Conservation (phyloP, 129 eudicot genomes). For the Lactuca saligna region DNA sequence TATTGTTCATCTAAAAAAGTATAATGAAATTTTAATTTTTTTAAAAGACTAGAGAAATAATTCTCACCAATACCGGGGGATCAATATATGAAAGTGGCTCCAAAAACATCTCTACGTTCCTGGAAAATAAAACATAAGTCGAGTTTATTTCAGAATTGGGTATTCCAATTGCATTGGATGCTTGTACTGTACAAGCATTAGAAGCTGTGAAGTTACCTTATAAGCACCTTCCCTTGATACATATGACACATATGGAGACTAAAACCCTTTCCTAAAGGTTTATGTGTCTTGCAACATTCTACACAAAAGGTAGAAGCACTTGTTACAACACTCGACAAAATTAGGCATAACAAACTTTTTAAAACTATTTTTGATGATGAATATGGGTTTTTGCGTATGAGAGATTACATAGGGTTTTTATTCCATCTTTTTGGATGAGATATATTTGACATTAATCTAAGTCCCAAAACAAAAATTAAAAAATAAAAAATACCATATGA, state of each 20-base stretch:
- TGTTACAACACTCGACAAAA: background rate
- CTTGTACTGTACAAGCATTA: background rate
- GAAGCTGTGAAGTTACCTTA: slow-evolving; percentile 41
- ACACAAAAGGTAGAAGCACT: slow-evolving; percentile 16
- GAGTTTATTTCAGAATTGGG: background rate
- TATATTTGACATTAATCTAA: no score
- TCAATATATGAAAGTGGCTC: slow-evolving; percentile 63
- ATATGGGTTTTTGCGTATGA: background rate
- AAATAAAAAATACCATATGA: no score
- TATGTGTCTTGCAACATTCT: slow-evolving; percentile 59
- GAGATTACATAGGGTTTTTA: no score
- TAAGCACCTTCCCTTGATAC: slow-evolving; percentile 71
- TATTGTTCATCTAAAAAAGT: background rate
- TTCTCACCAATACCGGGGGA: slow-evolving; percentile 59
- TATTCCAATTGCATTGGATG: background rate
- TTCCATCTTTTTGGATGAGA: no score
- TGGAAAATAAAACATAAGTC: background rate
- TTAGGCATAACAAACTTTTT: no score
- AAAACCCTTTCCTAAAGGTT: slow-evolving; percentile 67
- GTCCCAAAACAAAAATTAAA: no score
- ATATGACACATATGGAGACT: slow-evolving; percentile 65
- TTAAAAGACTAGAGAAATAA: background rate
- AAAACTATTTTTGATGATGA: background rate
- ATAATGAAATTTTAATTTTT: background rate
- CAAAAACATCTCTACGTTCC: slow-evolving; percentile 84